Conservation (phyloP, 2,329 filamentous ascomycete species). For the Fusarium sp. region DNA sequence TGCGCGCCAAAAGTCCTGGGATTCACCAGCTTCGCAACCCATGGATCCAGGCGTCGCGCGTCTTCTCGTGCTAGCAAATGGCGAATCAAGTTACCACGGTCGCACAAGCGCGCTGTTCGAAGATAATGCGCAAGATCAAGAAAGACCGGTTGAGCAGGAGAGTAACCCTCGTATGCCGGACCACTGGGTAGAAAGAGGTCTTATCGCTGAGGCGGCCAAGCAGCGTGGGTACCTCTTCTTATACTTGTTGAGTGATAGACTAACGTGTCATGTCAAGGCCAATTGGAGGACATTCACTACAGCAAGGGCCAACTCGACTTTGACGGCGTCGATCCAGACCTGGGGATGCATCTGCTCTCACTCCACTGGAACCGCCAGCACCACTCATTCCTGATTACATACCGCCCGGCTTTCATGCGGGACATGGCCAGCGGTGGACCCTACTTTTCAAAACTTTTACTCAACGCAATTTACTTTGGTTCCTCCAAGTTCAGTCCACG, state of each 20-base stretch:
- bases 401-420: constrained; percentile 64
- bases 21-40: not conserved
- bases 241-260: constrained; percentile 40
- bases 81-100: constrained; percentile 60
- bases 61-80: constrained; percentile 55
- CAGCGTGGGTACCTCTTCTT: constrained; percentile 30
- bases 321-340: constrained; percentile 63
- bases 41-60: constrained; percentile 47
- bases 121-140: constrained; percentile 39
- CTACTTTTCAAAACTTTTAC: constrained; percentile 66
- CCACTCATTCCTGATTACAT: constrained; percentile 57
- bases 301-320: constrained; percentile 62
- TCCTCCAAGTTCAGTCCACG: constrained; percentile 58
- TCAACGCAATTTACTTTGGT: constrained; percentile 64
- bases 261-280: constrained; percentile 45
- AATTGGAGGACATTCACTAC: constrained; percentile 62
- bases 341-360: constrained; percentile 62
- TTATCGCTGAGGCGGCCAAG: constrained; percentile 45
- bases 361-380: constrained; percentile 67
- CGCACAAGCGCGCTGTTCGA: constrained; percentile 62
- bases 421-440: constrained; percentile 65
- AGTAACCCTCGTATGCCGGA: constrained; percentile 46
- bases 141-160: constrained; percentile 39
- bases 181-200: constrained; percentile 57
- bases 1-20: constrained; percentile 11